Evolutionary conservation across 805 yeast genomes (phyloP).

Genomic region (Metschnikowia baotianmanensis): DNA sequence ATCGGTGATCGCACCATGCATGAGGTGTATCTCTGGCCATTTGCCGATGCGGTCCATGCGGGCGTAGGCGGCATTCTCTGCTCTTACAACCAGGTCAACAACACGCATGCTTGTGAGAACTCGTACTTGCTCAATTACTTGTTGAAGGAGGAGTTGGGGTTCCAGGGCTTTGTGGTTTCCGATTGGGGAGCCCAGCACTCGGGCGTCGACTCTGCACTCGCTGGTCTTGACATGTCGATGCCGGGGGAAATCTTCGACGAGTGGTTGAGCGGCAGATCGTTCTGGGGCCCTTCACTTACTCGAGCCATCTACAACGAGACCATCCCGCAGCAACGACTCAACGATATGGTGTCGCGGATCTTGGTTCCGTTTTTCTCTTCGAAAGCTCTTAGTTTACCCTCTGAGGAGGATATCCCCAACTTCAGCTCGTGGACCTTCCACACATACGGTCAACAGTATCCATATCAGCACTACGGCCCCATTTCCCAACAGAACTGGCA

Average conservation of each 20-base stretch:
- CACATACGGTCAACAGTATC: constrained; percentile 52
- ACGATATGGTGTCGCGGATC: constrained; percentile 62
- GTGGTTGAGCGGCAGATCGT: constrained; percentile 52
- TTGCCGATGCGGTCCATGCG: constrained; percentile 58
- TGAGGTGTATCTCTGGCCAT: constrained; percentile 64
- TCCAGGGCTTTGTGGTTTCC: constrained; percentile 62
- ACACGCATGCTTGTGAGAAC: constrained; percentile 59
- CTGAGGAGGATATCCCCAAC: constrained; percentile 46
- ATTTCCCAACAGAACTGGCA: constrained; percentile 53
- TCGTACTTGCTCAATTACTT: constrained; percentile 52
- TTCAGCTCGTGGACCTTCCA: constrained; percentile 59
- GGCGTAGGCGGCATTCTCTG: constrained; percentile 65
- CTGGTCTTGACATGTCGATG: constrained; percentile 68
- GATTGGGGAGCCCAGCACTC: constrained; percentile 67
- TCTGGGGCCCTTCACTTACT: constrained; percentile 58
- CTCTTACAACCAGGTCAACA: constrained; percentile 55
- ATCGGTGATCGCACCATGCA: constrained; percentile 62
- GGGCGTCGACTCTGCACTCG: constrained; percentile 53
- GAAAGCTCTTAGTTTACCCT: constrained; percentile 36
- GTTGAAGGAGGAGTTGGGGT: constrained; percentile 60
- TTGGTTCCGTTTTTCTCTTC: constrained; percentile 54
- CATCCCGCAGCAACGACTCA: constrained; percentile 48
- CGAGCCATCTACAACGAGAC: constrained; percentile 55
- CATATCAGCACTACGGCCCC: constrained; percentile 54
- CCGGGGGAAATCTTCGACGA: constrained; percentile 56